Evolutionary conservation across 805 yeast genomes (phyloP), one percentile per base, ranked within the genome.

Genomic region (Yarrowia phangngaensis): DNA sequence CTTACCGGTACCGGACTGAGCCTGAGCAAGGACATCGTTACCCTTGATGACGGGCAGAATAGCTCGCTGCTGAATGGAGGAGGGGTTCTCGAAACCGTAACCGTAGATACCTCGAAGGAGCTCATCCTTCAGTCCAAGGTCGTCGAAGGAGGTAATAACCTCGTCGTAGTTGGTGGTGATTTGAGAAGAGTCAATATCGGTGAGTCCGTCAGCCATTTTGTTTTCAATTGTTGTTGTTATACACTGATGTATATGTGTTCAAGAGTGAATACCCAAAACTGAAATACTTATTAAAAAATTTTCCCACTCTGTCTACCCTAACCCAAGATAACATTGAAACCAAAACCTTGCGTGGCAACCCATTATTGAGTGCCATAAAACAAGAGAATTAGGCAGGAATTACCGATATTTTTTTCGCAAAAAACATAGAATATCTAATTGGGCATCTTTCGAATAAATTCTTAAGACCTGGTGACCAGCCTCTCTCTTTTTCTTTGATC

Each of bases 1-100:
- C 73, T 92, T 92, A 70, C 98, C 98, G 41, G 98, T 92, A 70
- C 98, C 98, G 27, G 96, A 87, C 71, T 92, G 98, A 52, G 98
- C 97, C 72, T 92, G 98, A 53, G 98, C 98, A 55, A 92, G 79
- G 49, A 89, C 94, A 69, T 92, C 98, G 68, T 88, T 81, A 51
- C 96, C 96, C 63, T 80, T 82, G 60, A 88, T 83, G 68, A 92
- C 89, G 67, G 95, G 98, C 70, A 84, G 73, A 60, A 92, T 92
- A 55, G 97, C 98, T 69, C 98, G 80, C 64, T 88, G 89, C 73
- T 92, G 98, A 72, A 92, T 92, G 51, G 97, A 92, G 50, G 97
- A 88, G 57, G 98, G 98, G 49, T 79, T 78, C 72, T 90, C 97
- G 68, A 87, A 92, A 68, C 97, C 97, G 73, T 83, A 84, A 59